Evolutionary conservation across 2,329 filamentous ascomycete species (phyloP).

Genomic region (Penicillium brasilianum): DNA sequence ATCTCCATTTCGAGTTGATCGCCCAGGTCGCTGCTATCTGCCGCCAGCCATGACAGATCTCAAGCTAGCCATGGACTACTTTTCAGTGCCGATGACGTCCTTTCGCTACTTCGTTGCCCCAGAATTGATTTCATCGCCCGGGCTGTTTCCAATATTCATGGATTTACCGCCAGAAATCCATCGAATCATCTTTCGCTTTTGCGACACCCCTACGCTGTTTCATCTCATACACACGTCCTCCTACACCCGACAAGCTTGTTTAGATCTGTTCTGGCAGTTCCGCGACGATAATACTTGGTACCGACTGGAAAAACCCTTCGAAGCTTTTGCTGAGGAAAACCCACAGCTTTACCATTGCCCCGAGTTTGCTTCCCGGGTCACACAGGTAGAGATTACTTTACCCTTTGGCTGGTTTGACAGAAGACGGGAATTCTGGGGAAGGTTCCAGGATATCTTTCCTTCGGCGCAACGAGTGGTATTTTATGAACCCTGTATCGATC

Average conservation of each 20-base stretch:
- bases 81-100: not conserved
- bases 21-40: not conserved
- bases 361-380: not conserved
- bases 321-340: not conserved
- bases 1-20: too few species aligned
- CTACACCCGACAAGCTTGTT: not conserved
- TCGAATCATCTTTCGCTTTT: not conserved
- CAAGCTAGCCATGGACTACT: not conserved
- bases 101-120: not conserved
- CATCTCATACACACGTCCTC: slow-evolving; percentile 3
- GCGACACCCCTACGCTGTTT: slow-evolving; percentile 1
- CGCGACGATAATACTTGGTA: not conserved
- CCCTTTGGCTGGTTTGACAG: not conserved
- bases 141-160: not conserved
- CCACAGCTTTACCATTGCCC: not conserved
- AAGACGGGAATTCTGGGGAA: not conserved
- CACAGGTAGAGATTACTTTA: not conserved
- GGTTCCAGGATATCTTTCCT: not conserved
- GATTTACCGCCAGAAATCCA: slow-evolving; percentile 1
- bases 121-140: not conserved
- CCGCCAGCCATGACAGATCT: slow-evolving; percentile 1
- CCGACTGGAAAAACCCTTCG: not conserved
- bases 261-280: not conserved
- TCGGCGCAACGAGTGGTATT: not conserved
- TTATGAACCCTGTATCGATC: not conserved